Percentiles rank a stretch among this genome's conserved stretches.
Conservation (phyloP, 208 protist species). For the Trypanosoma caninum region DNA sequence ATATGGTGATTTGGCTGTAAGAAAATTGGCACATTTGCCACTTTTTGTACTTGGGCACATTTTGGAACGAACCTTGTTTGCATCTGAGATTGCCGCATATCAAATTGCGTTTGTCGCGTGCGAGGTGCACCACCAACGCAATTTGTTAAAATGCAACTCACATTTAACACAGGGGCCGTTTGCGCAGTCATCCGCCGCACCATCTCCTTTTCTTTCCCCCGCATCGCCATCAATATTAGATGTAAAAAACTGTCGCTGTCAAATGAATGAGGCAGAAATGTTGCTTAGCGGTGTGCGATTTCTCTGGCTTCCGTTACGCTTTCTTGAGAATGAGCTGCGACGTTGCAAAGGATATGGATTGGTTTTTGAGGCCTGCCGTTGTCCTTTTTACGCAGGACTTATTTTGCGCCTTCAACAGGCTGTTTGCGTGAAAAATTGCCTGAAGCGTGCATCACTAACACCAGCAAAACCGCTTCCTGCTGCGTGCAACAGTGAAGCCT, state of each 20-base stretch:
- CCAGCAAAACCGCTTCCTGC: neutral
- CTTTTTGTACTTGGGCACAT: constrained; percentile 8
- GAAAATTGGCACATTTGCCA: constrained; percentile 9
- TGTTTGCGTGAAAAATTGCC: constrained; percentile 10
- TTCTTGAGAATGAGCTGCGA: constrained; percentile 18
- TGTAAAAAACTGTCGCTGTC: constrained; percentile 9
- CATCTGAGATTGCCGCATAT: constrained; percentile 22
- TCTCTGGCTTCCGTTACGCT: constrained; percentile 23
- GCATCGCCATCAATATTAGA: neutral
- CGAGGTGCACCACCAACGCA: constrained; percentile 8
- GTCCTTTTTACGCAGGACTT: constrained; percentile 16
- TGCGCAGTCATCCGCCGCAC: neutral
- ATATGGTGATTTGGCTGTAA: neutral
- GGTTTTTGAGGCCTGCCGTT: neutral
- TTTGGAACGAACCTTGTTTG: constrained; percentile 19
- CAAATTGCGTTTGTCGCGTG: constrained; percentile 17
- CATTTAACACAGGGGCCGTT: neutral
- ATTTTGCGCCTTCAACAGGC: constrained; percentile 21
- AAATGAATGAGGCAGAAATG: constrained; percentile 10
- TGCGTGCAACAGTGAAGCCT: neutral
- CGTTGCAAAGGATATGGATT: constrained; percentile 8
- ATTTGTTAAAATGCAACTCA: neutral
- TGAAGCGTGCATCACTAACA: neutral
- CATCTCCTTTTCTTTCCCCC: no score
- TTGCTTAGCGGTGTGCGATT: constrained; percentile 20